Conservation (phyloP, 176 grass and related monocot genomes). For the Sorghum bicolor region Sorghum_bicolor_NCBIv3 NC_012879.2:42894001-42894500, state of each 20-base stretch:
- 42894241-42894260: too few species aligned
- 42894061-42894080: conserved; percentile 8
- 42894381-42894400: conserved; percentile 6
- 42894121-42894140: neutral
- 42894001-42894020: conserved; percentile 7
- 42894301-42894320: too few species aligned
- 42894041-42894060: too few species aligned
- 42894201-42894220: neutral
- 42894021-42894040: neutral
- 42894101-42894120: conserved; percentile 13
- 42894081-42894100: neutral
- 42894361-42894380: neutral
- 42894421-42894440: too few species aligned
- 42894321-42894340: too few species aligned
- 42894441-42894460: too few species aligned
- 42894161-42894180: neutral
- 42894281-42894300: too few species aligned
- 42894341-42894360: neutral
- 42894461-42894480: too few species aligned
- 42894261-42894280: too few species aligned
- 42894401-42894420: too few species aligned
- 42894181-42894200: conserved; percentile 19
- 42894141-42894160: conserved; percentile 1
- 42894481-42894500: too few species aligned
- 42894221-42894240: neutral